A percentile compares a stretch with the other conserved stretches of the same genome.
Conservation (phyloP, 2,329 filamentous ascomycete genomes). For the Periconia macrospinosa region DNA sequence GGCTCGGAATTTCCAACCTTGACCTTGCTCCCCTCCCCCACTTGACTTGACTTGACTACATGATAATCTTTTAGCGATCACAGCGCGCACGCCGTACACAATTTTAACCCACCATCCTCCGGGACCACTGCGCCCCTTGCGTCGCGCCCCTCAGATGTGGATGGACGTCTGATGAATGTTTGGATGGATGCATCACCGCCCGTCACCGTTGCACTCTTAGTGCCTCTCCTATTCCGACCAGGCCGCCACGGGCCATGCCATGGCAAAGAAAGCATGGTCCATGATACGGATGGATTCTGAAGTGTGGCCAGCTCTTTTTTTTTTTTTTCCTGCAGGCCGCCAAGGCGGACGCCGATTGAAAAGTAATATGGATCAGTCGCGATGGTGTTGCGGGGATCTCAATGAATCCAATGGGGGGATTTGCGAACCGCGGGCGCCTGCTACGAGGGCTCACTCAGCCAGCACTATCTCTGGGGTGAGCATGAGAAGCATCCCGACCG, state of each 20-base stretch:
- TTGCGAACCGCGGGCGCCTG: constrained; percentile 18
- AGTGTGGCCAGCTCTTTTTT: neutral
- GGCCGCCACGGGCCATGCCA: neutral
- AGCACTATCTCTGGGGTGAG: no score
- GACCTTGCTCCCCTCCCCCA: neutral
- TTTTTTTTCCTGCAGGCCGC: constrained; percentile 12
- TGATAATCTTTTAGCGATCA: constrained; percentile 18
- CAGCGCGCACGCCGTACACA: constrained; percentile 25
- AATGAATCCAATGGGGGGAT: constrained; percentile 9
- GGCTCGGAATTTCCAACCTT: neutral
- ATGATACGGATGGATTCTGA: no score
- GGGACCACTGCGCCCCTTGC: constrained; percentile 29
- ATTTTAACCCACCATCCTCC: constrained; percentile 21
- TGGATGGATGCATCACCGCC: constrained; percentile 9
- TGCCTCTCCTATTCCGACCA: constrained; percentile 20
- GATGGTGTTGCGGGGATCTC: constrained; percentile 13
- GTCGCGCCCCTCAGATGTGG: constrained; percentile 15
- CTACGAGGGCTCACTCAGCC: constrained; percentile 5
- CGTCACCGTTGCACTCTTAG: constrained; percentile 37
- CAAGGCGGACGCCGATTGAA: constrained; percentile 28
- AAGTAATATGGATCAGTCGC: constrained; percentile 33
- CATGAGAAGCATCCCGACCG: no score
- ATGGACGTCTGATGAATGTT: constrained; percentile 9
- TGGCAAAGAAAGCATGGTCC: no score
- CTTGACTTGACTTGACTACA: neutral